These are phyloP conservation scores for Coniella vitis DNA, from an alignment of 2,329 filamentous ascomycete species.

Conservation along the genomic window DNA sequence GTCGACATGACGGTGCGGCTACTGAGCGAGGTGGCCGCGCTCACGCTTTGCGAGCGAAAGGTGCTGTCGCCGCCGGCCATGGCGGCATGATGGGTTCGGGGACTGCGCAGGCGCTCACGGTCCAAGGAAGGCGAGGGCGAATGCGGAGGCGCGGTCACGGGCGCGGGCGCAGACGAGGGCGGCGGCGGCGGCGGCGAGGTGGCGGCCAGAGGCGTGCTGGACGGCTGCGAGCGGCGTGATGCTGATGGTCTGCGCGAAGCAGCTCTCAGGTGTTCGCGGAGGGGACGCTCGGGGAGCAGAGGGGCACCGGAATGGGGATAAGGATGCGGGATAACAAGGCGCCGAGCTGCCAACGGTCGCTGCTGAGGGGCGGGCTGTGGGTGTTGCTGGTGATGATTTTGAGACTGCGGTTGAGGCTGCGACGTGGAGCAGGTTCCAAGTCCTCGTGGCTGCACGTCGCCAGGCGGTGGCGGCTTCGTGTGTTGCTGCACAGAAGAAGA, in stretches of 20 bases:
- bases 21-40: constrained; percentile 35
- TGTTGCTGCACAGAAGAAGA: constrained; percentile 2
- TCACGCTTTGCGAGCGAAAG: constrained; percentile 41
- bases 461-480: neutral
- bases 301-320: constrained; percentile 1
- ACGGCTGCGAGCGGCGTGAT: neutral
- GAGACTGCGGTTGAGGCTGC: too few species aligned
- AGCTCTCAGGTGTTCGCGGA: constrained; percentile 5
- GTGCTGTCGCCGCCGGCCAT: constrained; percentile 30
- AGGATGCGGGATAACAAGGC: neutral
- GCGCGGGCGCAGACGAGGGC: neutral
- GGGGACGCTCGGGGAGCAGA: neutral
- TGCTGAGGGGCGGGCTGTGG: neutral
- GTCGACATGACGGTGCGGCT: constrained; percentile 41
- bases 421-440: neutral
- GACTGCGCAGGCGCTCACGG: constrained; percentile 4
- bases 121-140: neutral
- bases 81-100: constrained; percentile 10
- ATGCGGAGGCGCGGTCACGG: neutral
- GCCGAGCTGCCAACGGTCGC: neutral
- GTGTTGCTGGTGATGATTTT: constrained; percentile 1
- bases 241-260: constrained; percentile 1
- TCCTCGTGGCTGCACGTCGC: constrained; percentile 3
- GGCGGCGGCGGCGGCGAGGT: neutral
- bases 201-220: neutral